Conservation (phyloP, 768 basidiomycete genomes). For the Podaxis sp. region DNA sequence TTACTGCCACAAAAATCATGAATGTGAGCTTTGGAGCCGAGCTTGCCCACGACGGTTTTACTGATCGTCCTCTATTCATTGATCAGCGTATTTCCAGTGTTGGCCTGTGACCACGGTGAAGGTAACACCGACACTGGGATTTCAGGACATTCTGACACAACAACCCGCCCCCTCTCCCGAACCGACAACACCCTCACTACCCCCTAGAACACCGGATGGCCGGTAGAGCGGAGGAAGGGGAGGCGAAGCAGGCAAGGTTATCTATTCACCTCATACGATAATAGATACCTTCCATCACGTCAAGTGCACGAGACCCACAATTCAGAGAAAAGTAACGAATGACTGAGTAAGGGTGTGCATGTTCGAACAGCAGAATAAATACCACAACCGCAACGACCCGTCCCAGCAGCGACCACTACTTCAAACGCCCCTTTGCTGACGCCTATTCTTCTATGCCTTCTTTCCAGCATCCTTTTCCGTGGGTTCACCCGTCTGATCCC, state of each 20-base stretch:
- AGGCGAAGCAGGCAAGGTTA: not conserved
- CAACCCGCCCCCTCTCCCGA: not conserved
- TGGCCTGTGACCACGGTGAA: not conserved
- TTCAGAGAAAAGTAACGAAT: not conserved
- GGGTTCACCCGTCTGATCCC: not conserved
- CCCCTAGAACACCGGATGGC: not conserved
- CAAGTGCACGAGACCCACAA: not conserved
- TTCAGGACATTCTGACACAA: not conserved
- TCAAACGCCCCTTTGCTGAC: not conserved
- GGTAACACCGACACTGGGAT: not conserved
- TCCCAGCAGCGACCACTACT: not conserved
- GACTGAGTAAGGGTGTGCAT: conserved; percentile 5
- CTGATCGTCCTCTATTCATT: not conserved
- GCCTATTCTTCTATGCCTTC: conserved; percentile 1
- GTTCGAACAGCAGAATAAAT: not conserved
- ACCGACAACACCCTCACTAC: not conserved
- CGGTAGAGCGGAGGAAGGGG: not conserved
- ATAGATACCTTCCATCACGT: not conserved
- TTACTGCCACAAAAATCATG: not conserved
- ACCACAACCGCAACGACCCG: not conserved
- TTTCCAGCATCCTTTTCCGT: not conserved
- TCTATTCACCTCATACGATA: not conserved
- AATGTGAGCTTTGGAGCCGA: not conserved
- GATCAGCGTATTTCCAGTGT: not conserved
- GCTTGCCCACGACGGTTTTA: not conserved